A percentile compares a stretch with the other conserved stretches of the same genome.
These are phyloP conservation scores for Scolecobasidium constrictum DNA, from an alignment of 2,329 filamentous ascomycete genomes.

Conservation along the genomic window DNA sequence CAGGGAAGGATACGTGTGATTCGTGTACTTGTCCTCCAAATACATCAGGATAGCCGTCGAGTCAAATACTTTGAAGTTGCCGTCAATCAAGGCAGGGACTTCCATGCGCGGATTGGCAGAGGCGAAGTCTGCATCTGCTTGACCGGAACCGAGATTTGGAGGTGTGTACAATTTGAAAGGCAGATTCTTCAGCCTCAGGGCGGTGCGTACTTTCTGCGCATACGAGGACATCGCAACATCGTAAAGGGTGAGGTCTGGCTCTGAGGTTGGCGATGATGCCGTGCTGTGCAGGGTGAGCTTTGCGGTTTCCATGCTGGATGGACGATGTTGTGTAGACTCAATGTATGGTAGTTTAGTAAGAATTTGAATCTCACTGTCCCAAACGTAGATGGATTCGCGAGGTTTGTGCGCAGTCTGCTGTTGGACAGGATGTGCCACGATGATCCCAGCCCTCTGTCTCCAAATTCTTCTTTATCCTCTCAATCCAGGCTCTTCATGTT, in stretches of 20 bases:
- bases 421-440: too few species aligned
- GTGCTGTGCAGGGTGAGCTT: too few species aligned
- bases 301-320: too few species aligned
- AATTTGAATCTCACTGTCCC: too few species aligned
- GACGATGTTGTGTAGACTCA: too few species aligned
- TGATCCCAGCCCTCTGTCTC: too few species aligned
- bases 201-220: not conserved
- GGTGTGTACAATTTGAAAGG: not conserved
- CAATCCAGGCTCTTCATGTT: too few species aligned
- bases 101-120: slow-evolving; percentile 10
- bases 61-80: slow-evolving; percentile 11
- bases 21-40: slow-evolving; percentile 12
- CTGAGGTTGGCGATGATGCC: too few species aligned
- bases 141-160: not conserved
- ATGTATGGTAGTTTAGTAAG: too few species aligned
- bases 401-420: too few species aligned
- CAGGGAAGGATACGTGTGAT: not conserved
- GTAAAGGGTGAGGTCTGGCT: not conserved
- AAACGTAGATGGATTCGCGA: too few species aligned
- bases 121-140: not conserved
- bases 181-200: not conserved
- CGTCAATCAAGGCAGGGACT: slow-evolving; percentile 12
- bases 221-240: not conserved
- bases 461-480: too few species aligned
- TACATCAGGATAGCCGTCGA: slow-evolving; percentile 14